phyloP scores from a whole-genome alignment of 805 yeast genomes.

The Middelhovenomyces tepae region DNA sequence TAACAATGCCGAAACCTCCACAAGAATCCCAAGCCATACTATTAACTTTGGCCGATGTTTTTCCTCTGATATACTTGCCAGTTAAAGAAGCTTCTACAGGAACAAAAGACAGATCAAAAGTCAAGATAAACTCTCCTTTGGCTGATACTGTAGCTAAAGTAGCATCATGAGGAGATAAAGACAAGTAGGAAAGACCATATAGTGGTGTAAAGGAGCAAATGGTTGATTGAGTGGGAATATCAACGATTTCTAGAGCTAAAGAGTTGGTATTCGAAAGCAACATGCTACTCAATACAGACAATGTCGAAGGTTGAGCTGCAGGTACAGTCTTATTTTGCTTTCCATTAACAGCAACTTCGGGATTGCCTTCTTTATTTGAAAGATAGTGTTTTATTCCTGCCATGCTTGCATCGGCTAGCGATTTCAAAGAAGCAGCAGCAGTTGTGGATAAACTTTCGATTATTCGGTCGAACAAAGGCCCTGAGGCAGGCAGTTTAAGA shows the following conservation, averaged over 20 bases:
- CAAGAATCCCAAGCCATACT: conserved; percentile 46
- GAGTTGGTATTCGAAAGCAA: neutral
- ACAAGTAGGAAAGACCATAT: conserved; percentile 50
- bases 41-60: conserved; percentile 46
- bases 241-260: conserved; percentile 35
- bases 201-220: conserved; percentile 44
- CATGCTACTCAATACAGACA: neutral
- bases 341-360: conserved; percentile 27
- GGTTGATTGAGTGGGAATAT: conserved; percentile 34
- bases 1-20: conserved; percentile 43
- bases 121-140: conserved; percentile 54
- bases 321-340: conserved; percentile 10
- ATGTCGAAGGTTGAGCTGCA: neutral
- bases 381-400: conserved; percentile 31
- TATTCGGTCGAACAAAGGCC: conserved; percentile 40
- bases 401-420: conserved; percentile 42
- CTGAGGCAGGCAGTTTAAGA: conserved; percentile 37
- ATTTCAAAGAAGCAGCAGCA: conserved; percentile 41
- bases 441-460: conserved; percentile 41
- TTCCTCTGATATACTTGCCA: conserved; percentile 55
- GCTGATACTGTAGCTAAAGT: conserved; percentile 44
- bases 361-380: conserved; percentile 6
- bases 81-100: conserved; percentile 43
- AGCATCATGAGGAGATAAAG: conserved; percentile 54
- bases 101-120: conserved; percentile 53